Evolutionary conservation across 345 rosid genomes (phyloP), one percentile per base, ranked within the genome.

Genomic region (Limnanthes douglasii): DNA sequence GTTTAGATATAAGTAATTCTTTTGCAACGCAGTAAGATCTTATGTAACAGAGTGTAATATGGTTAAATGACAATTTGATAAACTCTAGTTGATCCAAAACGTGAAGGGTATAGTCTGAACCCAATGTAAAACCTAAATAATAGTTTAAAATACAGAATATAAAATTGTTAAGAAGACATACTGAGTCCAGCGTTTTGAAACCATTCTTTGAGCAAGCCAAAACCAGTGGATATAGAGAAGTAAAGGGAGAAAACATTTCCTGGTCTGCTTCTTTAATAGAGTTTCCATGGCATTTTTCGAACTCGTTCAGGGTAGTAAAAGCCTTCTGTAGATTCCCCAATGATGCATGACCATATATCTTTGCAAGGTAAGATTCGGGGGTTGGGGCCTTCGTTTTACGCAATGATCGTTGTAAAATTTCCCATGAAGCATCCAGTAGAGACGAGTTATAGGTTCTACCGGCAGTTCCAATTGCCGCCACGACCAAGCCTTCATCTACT

Each of bases 211-310:
- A 61, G 79, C 88, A 90, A 1, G 94, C 94, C 53, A 71, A 50
- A 37, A 63, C 98, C 58, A 90, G 56, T 4, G 98, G 94, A 39
- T 65, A 19, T 37, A 90, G 46, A 8, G 80, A 77, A 51, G 80
- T 72, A 53, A 90, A 90, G 18, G 98, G 98, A 6, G 93, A 90
- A 50, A 90, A 75, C 51, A 78, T 7, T 48, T 80, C 95, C 61
- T 62, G 77, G 32, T 35, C 55, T 30, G 36, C 27, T 57, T 73
- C 66, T 31, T 49, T 57, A 30, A 21, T 57, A 30, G 52, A 45
- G 47, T 46, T 61, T 8, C 53, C 74, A 50, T 72, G 61, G 29
- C 80, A 45, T 41, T 73, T 15, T 67, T 90, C 98, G 48, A 84
- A 67, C 43, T 77, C 88, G 19, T 51, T 60, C 41, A 90, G 65